Conservation (phyloP, 371 early-diverging fungal species). For the Cokeromyces recurvatus region DNA sequence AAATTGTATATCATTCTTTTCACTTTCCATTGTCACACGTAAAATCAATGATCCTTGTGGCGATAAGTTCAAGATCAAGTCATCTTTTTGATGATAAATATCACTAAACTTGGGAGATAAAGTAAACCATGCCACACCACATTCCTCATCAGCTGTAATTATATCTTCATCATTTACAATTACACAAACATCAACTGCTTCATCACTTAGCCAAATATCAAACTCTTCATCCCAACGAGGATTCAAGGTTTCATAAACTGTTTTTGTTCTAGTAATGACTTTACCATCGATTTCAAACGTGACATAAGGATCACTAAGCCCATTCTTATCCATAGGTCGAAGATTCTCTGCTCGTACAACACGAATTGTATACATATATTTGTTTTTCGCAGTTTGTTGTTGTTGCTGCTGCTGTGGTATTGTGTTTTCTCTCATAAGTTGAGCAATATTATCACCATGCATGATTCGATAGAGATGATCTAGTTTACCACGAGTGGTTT, state of each 20-base stretch:
- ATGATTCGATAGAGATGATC: conserved; percentile 50
- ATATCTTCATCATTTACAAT: conserved; percentile 67
- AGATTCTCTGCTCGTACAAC: conserved; percentile 44
- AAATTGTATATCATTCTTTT: conserved; percentile 83
- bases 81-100: conserved; percentile 62
- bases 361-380: conserved; percentile 33
- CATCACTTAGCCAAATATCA: conserved; percentile 49
- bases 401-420: not conserved
- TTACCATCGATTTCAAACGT: conserved; percentile 47
- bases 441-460: conserved; percentile 45
- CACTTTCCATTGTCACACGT: conserved; percentile 78
- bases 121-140: conserved; percentile 55
- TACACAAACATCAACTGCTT: conserved; percentile 51
- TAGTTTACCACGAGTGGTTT: conserved; percentile 46
- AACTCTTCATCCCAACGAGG: conserved; percentile 87
- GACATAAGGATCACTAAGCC: conserved; percentile 62
- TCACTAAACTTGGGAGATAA: conserved; percentile 48
- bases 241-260: conserved; percentile 60
- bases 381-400: conserved; percentile 15
- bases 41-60: conserved; percentile 76
- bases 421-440: conserved; percentile 20
- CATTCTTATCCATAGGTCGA: conserved; percentile 41
- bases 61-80: conserved; percentile 72
- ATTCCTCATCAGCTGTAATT: conserved; percentile 68
- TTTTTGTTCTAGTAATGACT: conserved; percentile 48